Evolutionary conservation across 2,329 filamentous ascomycete genomes (phyloP).

Genomic region (Leptographium procerum): DNA sequence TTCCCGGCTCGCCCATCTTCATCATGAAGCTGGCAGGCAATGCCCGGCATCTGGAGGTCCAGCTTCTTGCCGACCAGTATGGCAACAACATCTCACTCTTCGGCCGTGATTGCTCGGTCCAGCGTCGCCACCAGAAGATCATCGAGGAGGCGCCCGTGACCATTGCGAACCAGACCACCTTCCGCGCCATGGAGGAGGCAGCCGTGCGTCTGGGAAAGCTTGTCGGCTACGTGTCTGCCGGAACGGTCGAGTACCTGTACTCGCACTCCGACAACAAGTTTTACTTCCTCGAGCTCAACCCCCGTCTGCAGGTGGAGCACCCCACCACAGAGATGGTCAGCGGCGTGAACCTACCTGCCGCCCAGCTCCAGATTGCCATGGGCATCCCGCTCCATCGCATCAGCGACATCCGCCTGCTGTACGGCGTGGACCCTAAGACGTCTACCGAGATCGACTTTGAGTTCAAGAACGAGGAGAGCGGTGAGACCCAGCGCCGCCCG

Average conservation of each 20-base stretch:
- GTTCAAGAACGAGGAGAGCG: constrained; percentile 77
- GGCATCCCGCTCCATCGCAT: constrained; percentile 92
- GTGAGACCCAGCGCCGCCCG: constrained; percentile 76
- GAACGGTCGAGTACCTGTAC: constrained; percentile 98
- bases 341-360: constrained; percentile 91
- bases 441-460: constrained; percentile 88
- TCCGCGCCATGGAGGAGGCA: constrained; percentile 93
- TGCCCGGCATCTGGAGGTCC: constrained; percentile 92
- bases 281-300: constrained; percentile 98
- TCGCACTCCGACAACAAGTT: constrained; percentile 97
- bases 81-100: constrained; percentile 99
- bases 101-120: constrained; percentile 95
- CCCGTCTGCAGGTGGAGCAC: constrained; percentile 98
- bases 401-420: constrained; percentile 88
- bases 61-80: constrained; percentile 95
- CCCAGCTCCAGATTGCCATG: constrained; percentile 98
- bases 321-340: constrained; percentile 99
- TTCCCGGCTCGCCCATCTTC: constrained; percentile 97
- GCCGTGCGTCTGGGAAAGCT: constrained; percentile 87
- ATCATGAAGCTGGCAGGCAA: constrained; percentile 99
- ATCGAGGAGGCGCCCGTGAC: constrained; percentile 98
- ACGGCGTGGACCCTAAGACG: constrained; percentile 86
- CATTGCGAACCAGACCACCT: constrained; percentile 79
- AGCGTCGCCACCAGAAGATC: constrained; percentile 98
- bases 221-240: constrained; percentile 95